phyloP scores from a whole-genome alignment of 164 flowering plant genomes.

The Stephania japonica region DNA sequence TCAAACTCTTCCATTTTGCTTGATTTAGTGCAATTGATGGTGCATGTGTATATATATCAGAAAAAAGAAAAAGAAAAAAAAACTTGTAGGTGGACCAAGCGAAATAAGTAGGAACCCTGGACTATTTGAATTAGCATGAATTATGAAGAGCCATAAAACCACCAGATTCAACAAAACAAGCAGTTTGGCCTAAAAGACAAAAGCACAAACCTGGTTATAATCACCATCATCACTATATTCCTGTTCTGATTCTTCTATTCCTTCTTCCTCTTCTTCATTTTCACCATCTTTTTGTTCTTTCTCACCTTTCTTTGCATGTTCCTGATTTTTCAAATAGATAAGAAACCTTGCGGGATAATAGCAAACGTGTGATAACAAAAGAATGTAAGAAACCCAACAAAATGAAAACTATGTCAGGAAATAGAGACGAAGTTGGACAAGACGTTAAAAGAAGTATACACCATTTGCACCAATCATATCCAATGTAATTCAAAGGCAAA shows the following conservation, averaged over 20 bases:
- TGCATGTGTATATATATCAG: not conserved
- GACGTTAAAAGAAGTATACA: too few species aligned
- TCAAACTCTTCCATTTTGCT: too few species aligned
- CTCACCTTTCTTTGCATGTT: conserved; percentile 19
- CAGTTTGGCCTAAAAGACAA: not conserved
- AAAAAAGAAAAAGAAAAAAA: not conserved
- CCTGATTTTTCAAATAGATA: conserved; percentile 20
- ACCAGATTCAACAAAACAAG: not conserved
- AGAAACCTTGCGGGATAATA: not conserved
- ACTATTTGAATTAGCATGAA: not conserved
- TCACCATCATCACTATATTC: conserved; percentile 47
- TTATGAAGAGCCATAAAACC: not conserved
- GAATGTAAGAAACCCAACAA: not conserved
- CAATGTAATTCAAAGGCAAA: not conserved
- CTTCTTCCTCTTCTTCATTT: conserved; percentile 34
- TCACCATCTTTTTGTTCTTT: conserved; percentile 33
- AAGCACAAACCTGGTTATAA: conserved; percentile 39
- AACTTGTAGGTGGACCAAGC: not conserved
- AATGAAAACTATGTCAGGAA: not conserved
- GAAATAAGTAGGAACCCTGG: not conserved
- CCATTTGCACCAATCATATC: too few species aligned
- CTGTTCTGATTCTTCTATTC: conserved; percentile 24
- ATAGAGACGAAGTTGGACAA: not conserved
- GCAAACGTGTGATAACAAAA: not conserved
- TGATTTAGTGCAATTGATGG: too few species aligned